Base-by-base conservation (phyloP, 148 eudicot genomes). In the Diospyros lotus region DNA sequence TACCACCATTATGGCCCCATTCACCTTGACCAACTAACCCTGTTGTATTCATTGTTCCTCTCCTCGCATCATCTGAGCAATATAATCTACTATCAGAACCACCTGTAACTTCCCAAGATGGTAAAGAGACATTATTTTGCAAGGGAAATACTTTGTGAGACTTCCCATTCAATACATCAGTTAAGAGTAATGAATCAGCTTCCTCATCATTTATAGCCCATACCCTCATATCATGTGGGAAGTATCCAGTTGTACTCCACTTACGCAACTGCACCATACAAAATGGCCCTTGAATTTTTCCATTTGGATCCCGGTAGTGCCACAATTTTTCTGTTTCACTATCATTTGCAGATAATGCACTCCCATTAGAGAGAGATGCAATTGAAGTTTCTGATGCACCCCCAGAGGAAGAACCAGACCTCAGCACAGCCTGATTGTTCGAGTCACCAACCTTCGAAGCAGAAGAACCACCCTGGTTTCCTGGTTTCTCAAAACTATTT, bases 241-340 rank as follows among this genome's bases (percentile, higher is more conserved):
- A 95, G 75, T 79, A 86, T 39, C 94, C 94, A 64, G 86, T 88
- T 40, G 86, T 84, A 78, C 83, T 87, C 96, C 99, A 95, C 81
- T 87, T 89, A 58, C 92, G 91, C 69, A 95, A 77, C 85, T 89
- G 91, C 75, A 87, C 72, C 86, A 88, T 77, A 69, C 85, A 83
- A 75, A 95, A 95, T 71, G 99, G 98, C 68, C 99, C 99, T 84
- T 93, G 99, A 82, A 89, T 76, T 62, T 86, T 90, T 66, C 93
- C 97, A 64, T 80, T 77, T 15, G 99, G 99, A 66, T 95, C 99
- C 80, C 82, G 84, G 80, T 95, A 95, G 75, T 91, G 91, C 99
- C 99, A 95, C 69, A 85, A 50, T 80, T 86, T 91, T n/a, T 86
- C 91, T 71, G 81, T 79, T 78, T 88, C 98, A 72, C 80, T 79